Evolutionary conservation across 192 early-diverging fungal species (phyloP), one percentile per base, ranked within the genome.

Genomic region (Backusella tarrabulga): DNA sequence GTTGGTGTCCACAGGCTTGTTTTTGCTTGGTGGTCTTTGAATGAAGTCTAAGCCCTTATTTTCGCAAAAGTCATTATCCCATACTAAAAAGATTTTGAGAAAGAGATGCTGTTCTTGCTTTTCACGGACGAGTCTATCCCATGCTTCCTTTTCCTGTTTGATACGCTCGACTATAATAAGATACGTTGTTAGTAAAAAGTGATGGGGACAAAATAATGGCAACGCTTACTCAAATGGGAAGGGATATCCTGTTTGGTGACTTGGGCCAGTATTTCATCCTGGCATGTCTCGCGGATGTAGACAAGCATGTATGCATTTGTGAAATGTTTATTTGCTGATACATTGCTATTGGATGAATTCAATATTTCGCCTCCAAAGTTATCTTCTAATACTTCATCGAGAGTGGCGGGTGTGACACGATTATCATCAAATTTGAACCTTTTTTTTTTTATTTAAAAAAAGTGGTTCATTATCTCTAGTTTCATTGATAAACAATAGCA

Each of bases 291-390:
- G 67, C 96, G 92, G 42, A 99, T 91, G 77, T 99, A 99, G 23
- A 98, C 97, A 82, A 99, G 85, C 97, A 99, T 98, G 87, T 99
- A 99, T 12, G 98, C 98, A 76, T 97, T 99, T 3, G 94, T 96
- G 79, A 94, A 97, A 21, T 95, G 92, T 80, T 94, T 97, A 34
- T 79, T 70, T 19, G 82, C 79, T 36, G 81, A 83, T 3, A 72
- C 40, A 11, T 83, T 80, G n/a, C 15, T 72, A 46, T 9, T 19
- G 46, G 46, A n/a, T 23, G 34, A 40, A 56, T 78, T 69, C 38
- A 50, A 11, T 26, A 67, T 69, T 72, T 94, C 94, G 19, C 96
- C 97, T 38, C 98, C 98, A 83, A 90, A 99, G 81, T 97, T 97
- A 29, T 97, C 97, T 44, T 98, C 94, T 73, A 96, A 89, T n/a